Evolutionary conservation across 345 rosid species (phyloP).

Genomic region (Aurinia saxatilis): DNA sequence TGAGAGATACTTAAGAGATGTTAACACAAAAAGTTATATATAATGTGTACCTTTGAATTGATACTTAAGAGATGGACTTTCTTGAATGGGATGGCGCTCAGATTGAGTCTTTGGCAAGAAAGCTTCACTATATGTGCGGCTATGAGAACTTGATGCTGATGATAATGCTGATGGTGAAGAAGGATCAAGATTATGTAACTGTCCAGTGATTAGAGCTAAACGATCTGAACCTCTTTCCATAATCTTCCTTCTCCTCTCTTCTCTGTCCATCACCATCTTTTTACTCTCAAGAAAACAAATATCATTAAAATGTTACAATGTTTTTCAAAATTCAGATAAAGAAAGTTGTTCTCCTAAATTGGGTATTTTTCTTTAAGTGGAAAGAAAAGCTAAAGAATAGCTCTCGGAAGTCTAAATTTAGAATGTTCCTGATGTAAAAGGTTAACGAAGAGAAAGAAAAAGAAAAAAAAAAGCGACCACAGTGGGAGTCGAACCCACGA

Average conservation of each 20-base stretch:
- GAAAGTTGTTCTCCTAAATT: not conserved
- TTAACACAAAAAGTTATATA: not conserved
- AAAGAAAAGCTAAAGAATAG: constrained; percentile 23
- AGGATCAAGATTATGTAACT: constrained; percentile 26
- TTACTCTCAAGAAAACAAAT: not conserved
- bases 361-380: not conserved
- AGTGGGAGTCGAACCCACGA: constrained; percentile 87
- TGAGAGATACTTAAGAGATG: no score
- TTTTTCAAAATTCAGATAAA: not conserved
- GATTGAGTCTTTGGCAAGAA: constrained; percentile 8
- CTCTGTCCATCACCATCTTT: constrained; percentile 27
- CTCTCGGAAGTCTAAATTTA: constrained; percentile 4
- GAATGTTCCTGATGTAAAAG: not conserved
- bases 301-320: not conserved
- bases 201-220: constrained; percentile 48
- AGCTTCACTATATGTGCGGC: constrained; percentile 22
- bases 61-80: constrained; percentile 22
- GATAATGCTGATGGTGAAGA: constrained; percentile 23
- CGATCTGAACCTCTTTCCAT: constrained; percentile 51
- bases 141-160: constrained; percentile 9
- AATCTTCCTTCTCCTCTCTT: constrained; percentile 44
- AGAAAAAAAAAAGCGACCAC: constrained; percentile 12
- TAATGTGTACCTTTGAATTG: constrained; percentile 12
- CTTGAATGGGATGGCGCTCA: not conserved
- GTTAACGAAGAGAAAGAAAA: no score